Conservation (phyloP, 2,329 filamentous ascomycete species). For the Geosmithia putterillii region DNA sequence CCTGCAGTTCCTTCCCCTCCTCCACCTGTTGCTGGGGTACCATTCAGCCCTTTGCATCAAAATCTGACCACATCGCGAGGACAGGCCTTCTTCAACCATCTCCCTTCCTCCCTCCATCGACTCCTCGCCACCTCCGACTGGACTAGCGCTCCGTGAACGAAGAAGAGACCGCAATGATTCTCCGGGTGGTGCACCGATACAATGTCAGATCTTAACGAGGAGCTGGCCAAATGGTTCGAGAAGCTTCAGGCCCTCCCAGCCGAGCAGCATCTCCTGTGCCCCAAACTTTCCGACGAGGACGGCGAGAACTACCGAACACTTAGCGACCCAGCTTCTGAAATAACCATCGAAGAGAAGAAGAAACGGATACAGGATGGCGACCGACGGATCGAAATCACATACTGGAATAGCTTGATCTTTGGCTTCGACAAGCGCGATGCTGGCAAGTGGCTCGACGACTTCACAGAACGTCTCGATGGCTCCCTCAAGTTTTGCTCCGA, state of each 20-base stretch:
- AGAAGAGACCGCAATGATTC: neutral
- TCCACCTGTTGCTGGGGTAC: too few relatives aligned
- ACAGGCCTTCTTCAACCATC: neutral
- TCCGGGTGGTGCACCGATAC: constrained; percentile 3
- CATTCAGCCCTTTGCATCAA: neutral
- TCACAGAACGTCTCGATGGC: constrained; percentile 42
- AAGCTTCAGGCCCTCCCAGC: constrained; percentile 28
- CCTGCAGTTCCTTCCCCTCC: neutral
- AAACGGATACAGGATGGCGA: constrained; percentile 41
- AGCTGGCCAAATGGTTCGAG: constrained; percentile 29
- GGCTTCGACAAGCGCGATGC: constrained; percentile 51
- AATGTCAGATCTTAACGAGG: constrained; percentile 26
- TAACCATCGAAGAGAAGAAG: constrained; percentile 37
- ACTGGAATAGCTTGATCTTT: constrained; percentile 57
- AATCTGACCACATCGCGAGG: neutral
- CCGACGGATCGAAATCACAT: constrained; percentile 46
- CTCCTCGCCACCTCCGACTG: neutral
- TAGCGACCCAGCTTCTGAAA: constrained; percentile 37
- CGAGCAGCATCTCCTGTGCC: constrained; percentile 56
- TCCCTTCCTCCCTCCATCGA: neutral
- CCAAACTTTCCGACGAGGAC: constrained; percentile 51
- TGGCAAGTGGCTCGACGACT: constrained; percentile 46
- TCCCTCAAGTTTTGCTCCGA: constrained; percentile 53
- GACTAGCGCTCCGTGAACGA: neutral
- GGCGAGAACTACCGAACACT: constrained; percentile 40